A percentile compares a stretch with the other conserved stretches of the same genome.
Conservation (phyloP, 305 asterid genomes). For the Rubia tinctorum region DNA sequence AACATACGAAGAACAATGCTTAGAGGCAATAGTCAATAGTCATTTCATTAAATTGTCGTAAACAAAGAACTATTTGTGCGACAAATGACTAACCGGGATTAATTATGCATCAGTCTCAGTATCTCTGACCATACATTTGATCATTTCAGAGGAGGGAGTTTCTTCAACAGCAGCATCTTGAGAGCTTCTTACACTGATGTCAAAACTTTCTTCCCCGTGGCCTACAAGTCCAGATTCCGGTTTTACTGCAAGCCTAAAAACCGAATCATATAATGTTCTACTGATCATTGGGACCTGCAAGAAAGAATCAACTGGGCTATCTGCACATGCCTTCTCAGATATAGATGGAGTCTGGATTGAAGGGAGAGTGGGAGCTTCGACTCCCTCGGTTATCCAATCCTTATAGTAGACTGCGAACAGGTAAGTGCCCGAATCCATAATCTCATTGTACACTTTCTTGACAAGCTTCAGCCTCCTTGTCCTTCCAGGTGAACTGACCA, state of each 20-base stretch:
- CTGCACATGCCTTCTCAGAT: conserved; percentile 22
- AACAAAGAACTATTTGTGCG: background rate
- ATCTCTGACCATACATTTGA: conserved; percentile 25
- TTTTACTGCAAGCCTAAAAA: conserved; percentile 44
- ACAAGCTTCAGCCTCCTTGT: conserved; percentile 38
- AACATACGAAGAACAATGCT: background rate
- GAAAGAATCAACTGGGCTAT: conserved; percentile 43
- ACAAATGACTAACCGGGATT: conserved; percentile 38
- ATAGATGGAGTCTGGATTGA: conserved; percentile 44
- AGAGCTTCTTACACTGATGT: conserved; percentile 37
- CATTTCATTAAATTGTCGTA: background rate
- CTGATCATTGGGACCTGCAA: conserved; percentile 71
- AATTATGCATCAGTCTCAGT: conserved; percentile 21
- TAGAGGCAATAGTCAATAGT: background rate
- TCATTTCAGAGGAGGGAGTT: conserved; percentile 37
- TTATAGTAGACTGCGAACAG: conserved; percentile 66
- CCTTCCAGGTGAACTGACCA: conserved; percentile 29
- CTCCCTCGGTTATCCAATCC: conserved; percentile 71
- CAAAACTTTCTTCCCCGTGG: conserved; percentile 37
- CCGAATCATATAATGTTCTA: conserved; percentile 57
- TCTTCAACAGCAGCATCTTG: conserved; percentile 46
- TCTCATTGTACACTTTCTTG: conserved; percentile 43
- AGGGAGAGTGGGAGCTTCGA: conserved; percentile 57
- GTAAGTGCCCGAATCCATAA: conserved; percentile 58
- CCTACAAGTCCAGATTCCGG: conserved; percentile 27